Evolutionary conservation across 2,329 filamentous ascomycete species (phyloP).

Genomic region (Fusarium globosum): DNA sequence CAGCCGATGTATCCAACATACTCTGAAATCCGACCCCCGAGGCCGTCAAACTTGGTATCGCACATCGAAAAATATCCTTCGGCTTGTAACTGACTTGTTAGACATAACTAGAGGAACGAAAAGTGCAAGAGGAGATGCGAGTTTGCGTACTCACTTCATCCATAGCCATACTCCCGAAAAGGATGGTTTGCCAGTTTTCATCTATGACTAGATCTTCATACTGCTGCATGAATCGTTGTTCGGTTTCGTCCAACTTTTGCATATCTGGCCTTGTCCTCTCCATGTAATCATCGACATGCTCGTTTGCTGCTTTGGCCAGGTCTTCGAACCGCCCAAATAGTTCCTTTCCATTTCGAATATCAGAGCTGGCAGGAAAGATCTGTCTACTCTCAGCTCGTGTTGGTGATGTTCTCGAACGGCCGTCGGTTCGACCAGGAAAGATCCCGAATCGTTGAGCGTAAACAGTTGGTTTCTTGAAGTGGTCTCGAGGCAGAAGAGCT

Average conservation of each 20-base stretch:
- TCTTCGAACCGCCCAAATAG: conserved; percentile 36
- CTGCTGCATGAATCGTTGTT: conserved; percentile 36
- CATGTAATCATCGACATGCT: conserved; percentile 39
- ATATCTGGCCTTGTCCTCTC: conserved; percentile 14
- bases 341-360: conserved; percentile 34
- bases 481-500: conserved; percentile 40
- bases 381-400: conserved; percentile 39
- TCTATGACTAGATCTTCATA: conserved; percentile 44
- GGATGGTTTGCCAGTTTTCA: conserved; percentile 47
- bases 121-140: background rate
- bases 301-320: conserved; percentile 11
- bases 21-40: conserved; percentile 42
- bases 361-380: conserved; percentile 3
- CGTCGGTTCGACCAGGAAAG: conserved; percentile 44
- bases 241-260: conserved; percentile 8
- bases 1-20: conserved; percentile 6
- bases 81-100: conserved; percentile 37
- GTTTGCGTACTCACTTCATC: conserved; percentile 42
- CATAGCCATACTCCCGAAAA: conserved; percentile 47
- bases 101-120: background rate
- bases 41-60: background rate
- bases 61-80: conserved; percentile 41
- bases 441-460: conserved; percentile 47
- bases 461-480: conserved; percentile 38
- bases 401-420: conserved; percentile 48